Percentiles rank a stretch among this genome's conserved stretches.
These are phyloP conservation scores for Magnaporthiopsis rhizophila DNA, from an alignment of 2,329 filamentous ascomycete species.

Conservation along the genomic window DNA sequence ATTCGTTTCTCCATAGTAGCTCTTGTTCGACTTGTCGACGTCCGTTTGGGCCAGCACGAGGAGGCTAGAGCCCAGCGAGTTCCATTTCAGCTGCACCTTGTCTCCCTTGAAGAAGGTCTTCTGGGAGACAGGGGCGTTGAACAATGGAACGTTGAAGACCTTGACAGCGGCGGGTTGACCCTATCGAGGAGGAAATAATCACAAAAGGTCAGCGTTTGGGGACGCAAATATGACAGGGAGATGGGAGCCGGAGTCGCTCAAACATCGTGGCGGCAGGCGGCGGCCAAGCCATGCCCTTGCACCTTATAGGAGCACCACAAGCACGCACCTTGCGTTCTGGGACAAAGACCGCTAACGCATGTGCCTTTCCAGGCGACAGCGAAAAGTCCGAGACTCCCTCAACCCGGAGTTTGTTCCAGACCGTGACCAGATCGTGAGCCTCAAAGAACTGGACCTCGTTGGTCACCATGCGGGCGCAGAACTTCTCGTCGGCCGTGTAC, in stretches of 20 bases:
- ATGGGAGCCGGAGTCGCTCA: background rate
- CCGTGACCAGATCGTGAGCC: conserved; percentile 72
- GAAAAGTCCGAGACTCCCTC: conserved; percentile 89
- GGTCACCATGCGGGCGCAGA: conserved; percentile 86
- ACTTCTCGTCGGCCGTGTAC: conserved; percentile 88
- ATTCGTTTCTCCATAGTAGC: conserved; percentile 97
- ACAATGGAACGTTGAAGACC: conserved; percentile 88
- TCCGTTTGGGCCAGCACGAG: conserved; percentile 96
- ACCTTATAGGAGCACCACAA: background rate
- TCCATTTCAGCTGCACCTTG: conserved; percentile 99
- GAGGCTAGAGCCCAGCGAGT: conserved; percentile 79
- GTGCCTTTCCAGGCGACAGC: conserved; percentile 79
- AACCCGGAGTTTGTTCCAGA: conserved; percentile 92
- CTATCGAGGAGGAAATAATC: conserved; percentile 32
- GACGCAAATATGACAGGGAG: background rate
- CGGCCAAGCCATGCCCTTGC: background rate
- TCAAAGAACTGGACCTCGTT: conserved; percentile 98
- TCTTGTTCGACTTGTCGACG: conserved; percentile 97
- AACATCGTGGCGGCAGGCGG: too few species aligned
- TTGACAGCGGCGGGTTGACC: conserved; percentile 91
- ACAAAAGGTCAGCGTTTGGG: conserved; percentile 13
- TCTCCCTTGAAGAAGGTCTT: conserved; percentile 99
- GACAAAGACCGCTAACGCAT: conserved; percentile 89
- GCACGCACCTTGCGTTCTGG: conserved; percentile 80
- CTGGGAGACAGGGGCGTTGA: conserved; percentile 75